These are phyloP conservation scores for Entoloma clypeatum DNA, from an alignment of 1,284 basidiomycete genomes.

Conservation along the genomic window DNA sequence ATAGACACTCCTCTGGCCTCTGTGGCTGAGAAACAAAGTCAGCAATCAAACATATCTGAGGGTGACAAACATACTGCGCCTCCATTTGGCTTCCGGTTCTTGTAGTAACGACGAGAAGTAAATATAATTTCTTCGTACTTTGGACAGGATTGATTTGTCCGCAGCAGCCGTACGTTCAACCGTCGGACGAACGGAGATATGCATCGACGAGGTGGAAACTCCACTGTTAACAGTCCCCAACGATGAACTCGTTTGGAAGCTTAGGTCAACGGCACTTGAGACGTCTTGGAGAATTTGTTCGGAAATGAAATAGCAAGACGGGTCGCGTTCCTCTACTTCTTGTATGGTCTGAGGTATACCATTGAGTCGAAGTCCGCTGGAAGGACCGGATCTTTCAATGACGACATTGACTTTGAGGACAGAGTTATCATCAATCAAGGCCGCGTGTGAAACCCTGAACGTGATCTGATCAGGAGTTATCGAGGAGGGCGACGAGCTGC, in stretches of 20 bases:
- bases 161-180: constrained; percentile 59
- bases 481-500: constrained; percentile 32
- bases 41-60: constrained; percentile 8
- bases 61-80: constrained; percentile 54
- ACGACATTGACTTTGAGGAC: constrained; percentile 76
- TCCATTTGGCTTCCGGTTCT: constrained; percentile 99
- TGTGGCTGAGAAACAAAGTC: constrained; percentile 44
- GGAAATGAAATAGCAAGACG: constrained; percentile 48
- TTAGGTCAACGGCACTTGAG: constrained; percentile 64
- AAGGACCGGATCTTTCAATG: constrained; percentile 80
- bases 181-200: constrained; percentile 34
- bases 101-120: constrained; percentile 97
- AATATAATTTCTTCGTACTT: constrained; percentile 93
- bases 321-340: constrained; percentile 61
- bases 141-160: constrained; percentile 76
- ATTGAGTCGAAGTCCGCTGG: constrained; percentile 76
- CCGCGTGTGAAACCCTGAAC: constrained; percentile 68
- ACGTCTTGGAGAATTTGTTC: constrained; percentile 66
- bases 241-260: constrained; percentile 60
- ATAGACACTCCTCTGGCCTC: constrained; percentile 89
- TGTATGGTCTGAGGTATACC: constrained; percentile 74
- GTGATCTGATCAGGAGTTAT: constrained; percentile 55
- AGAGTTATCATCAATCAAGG: constrained; percentile 68
- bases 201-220: constrained; percentile 30
- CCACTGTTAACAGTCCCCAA: constrained; percentile 35